phyloP scores from a whole-genome alignment of 164 flowering plant species.

The Vitis amurensis region DNA sequence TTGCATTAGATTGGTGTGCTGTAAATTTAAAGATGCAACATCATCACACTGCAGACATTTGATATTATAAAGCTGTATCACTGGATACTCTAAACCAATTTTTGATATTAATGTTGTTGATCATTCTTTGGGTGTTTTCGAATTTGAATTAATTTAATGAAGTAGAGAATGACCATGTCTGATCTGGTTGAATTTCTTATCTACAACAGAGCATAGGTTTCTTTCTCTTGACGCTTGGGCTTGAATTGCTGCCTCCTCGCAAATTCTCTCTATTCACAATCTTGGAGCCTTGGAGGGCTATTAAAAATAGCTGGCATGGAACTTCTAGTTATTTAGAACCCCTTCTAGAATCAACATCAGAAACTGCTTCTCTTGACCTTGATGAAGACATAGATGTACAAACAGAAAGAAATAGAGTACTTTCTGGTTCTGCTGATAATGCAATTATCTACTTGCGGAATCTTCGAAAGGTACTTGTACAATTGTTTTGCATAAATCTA shows the following conservation, averaged over 20 bases:
- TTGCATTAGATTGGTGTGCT: no score
- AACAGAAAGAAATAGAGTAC: slow-evolving; percentile 79
- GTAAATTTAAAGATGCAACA: no score
- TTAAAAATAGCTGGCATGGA: slow-evolving; percentile 5
- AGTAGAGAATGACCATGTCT: not conserved
- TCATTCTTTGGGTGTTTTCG: not conserved
- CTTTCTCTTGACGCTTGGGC: slow-evolving; percentile 68
- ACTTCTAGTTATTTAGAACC: slow-evolving; percentile 49
- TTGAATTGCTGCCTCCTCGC: slow-evolving; percentile 62
- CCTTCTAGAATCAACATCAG: slow-evolving; percentile 50
- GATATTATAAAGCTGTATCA: no score
- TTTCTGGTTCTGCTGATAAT: slow-evolving; percentile 68
- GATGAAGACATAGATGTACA: slow-evolving; percentile 89
- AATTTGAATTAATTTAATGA: no score
- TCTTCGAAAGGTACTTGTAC: slow-evolving; percentile 73
- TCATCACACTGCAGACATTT: no score
- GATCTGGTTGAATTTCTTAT: slow-evolving; percentile 11
- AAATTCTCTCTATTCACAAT: slow-evolving; percentile 32
- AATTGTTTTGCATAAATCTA: not conserved
- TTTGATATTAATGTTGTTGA: not conserved
- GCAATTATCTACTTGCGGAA: slow-evolving; percentile 71
- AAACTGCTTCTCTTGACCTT: slow-evolving; percentile 29
- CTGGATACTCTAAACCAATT: no score
- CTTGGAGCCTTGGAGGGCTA: slow-evolving; percentile 43
- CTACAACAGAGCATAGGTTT: slow-evolving; percentile 63